phyloP scores from a whole-genome alignment of 73 alveolate genomes.

The Paramecium sexaurelia region DNA sequence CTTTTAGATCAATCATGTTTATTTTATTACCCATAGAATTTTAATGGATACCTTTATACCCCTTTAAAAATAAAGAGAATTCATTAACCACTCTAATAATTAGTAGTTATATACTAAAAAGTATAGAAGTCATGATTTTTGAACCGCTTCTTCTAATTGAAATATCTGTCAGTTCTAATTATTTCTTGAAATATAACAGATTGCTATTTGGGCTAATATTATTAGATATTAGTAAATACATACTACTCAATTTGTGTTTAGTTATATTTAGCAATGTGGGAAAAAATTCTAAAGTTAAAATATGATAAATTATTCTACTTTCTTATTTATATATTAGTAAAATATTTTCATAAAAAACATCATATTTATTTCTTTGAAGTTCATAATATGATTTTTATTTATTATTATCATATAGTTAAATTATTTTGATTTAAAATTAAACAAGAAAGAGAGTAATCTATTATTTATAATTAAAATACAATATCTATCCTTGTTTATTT shows the following conservation, averaged over 20 bases:
- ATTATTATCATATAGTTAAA: no score
- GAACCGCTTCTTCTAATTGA: background rate
- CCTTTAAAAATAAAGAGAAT: background rate
- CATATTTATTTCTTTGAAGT: no score
- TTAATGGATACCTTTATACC: background rate
- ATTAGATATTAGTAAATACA: background rate
- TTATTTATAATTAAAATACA: no score
- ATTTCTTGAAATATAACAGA: background rate
- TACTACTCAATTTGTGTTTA: background rate
- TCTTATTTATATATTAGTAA: background rate
- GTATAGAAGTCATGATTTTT: slow-evolving; percentile 33
- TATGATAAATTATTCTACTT: slow-evolving; percentile 9
- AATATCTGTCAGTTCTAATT: background rate
- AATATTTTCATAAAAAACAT: background rate
- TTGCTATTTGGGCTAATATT: background rate
- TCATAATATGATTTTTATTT: no score
- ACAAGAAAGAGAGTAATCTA: no score
- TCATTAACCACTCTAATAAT: background rate
- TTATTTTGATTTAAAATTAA: no score
- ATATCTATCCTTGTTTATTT: no score
- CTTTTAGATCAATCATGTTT: background rate
- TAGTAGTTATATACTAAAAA: slow-evolving; percentile 31
- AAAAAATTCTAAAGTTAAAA: background rate
- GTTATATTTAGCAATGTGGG: slow-evolving; percentile 23
- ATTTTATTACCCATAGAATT: slow-evolving; percentile 28